A percentile compares a stretch with the other conserved stretches of the same genome.
Conservation (phyloP, 164 flowering plant genomes). For the Umbellularia californica region DNA sequence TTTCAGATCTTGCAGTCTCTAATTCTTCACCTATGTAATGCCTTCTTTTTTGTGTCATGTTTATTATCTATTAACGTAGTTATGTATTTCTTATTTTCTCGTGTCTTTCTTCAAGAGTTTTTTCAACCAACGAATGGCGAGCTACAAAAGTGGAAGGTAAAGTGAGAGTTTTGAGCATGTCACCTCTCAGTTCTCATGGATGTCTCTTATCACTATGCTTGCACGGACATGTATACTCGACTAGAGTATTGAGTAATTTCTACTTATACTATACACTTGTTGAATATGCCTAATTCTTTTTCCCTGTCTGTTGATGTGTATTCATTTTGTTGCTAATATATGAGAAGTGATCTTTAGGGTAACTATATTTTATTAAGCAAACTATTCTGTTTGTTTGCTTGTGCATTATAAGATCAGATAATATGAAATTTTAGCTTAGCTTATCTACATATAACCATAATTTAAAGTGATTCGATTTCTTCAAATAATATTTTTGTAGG, state of each 20-base stretch:
- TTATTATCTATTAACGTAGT: not conserved
- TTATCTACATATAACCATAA: not conserved
- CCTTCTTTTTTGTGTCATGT: not conserved
- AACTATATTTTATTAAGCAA: too few species aligned
- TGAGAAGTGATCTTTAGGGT: too few species aligned
- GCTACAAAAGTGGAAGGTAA: conserved; percentile 49
- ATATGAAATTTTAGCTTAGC: not conserved
- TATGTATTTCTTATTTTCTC: conserved; percentile 9
- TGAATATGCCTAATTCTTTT: too few species aligned
- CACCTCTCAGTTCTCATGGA: not conserved
- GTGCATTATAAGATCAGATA: not conserved
- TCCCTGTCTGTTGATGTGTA: too few species aligned
- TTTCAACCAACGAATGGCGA: conserved; percentile 34
- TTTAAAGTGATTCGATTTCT: conserved; percentile 1
- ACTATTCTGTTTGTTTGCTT: not conserved
- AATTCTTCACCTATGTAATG: not conserved
- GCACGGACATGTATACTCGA: not conserved
- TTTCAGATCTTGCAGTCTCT: not conserved
- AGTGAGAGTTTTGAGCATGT: not conserved
- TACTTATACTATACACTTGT: not conserved
- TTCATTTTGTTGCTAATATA: too few species aligned
- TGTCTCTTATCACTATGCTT: not conserved
- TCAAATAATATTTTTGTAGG: conserved; percentile 28
- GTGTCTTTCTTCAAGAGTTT: conserved; percentile 44
- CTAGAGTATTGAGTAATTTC: not conserved